Percentiles rank a stretch among this genome's conserved stretches.
phyloP scores from a whole-genome alignment of 2,329 filamentous ascomycete genomes.

The Venturia oleaginea region DNA sequence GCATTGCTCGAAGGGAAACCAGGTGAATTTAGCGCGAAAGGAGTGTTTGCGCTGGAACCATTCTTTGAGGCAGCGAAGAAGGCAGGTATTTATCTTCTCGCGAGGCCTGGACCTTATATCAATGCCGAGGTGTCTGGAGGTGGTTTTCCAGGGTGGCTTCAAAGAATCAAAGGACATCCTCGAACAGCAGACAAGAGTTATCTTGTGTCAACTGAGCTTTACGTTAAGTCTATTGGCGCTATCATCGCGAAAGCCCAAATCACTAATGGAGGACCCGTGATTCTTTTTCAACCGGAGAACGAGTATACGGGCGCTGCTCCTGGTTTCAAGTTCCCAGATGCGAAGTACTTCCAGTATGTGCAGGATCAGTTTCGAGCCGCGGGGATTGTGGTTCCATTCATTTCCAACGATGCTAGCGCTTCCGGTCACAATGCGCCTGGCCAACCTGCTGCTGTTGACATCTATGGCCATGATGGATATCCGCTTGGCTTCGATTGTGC shows the following conservation, averaged over 20 bases:
- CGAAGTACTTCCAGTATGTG: slow-evolving; percentile 61
- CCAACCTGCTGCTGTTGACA: slow-evolving; percentile 48
- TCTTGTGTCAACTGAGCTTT: slow-evolving; percentile 53
- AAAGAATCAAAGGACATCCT: slow-evolving; percentile 55
- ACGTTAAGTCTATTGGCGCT: slow-evolving; percentile 51
- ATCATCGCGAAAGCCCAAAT: slow-evolving; percentile 70
- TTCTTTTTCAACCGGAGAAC: slow-evolving; percentile 73
- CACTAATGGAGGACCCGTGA: slow-evolving; percentile 71
- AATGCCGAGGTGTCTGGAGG: slow-evolving; percentile 70
- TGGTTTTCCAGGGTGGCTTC: slow-evolving; percentile 73
- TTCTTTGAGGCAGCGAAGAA: slow-evolving; percentile 68
- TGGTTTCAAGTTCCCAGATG: slow-evolving; percentile 52
- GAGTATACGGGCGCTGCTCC: slow-evolving; percentile 54
- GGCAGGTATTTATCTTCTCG: slow-evolving; percentile 69
- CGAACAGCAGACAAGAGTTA: slow-evolving; percentile 55
- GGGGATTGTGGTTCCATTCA: slow-evolving; percentile 64
- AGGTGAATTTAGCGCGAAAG: slow-evolving; percentile 60
- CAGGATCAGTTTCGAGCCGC: slow-evolving; percentile 58
- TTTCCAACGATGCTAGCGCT: slow-evolving; percentile 62
- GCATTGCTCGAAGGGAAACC: slow-evolving; percentile 64
- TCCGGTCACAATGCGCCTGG: slow-evolving; percentile 56
- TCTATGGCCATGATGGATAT: slow-evolving; percentile 59
- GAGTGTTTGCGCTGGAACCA: slow-evolving; percentile 61
- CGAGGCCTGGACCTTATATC: slow-evolving; percentile 62
- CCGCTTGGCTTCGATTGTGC: slow-evolving; percentile 52